Conservation (phyloP, 495 filamentous ascomycete genomes). For the Cercophora sp. region DNA sequence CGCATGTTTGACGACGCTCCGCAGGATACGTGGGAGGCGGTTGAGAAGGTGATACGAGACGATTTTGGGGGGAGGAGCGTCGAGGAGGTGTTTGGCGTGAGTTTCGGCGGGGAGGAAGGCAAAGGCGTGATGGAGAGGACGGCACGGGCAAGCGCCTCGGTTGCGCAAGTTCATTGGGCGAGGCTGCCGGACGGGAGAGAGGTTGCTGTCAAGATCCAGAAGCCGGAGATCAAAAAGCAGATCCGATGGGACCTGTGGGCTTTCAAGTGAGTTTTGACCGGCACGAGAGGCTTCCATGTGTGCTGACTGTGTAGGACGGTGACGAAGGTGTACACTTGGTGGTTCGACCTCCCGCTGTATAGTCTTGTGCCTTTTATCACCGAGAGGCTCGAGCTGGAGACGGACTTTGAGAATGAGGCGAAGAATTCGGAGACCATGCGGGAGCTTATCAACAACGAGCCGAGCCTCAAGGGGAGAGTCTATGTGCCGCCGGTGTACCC, state of each 20-base stretch:
- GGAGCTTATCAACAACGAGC: constrained; percentile 68
- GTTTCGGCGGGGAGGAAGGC: constrained; percentile 60
- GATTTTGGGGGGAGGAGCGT: constrained; percentile 77
- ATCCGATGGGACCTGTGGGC: constrained; percentile 92
- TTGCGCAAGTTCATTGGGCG: constrained; percentile 97
- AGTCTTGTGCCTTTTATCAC: constrained; percentile 83
- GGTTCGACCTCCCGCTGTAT: constrained; percentile 87
- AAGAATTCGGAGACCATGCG: constrained; percentile 83
- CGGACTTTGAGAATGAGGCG: constrained; percentile 90
- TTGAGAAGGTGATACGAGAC: constrained; percentile 79
- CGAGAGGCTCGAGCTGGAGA: constrained; percentile 83
- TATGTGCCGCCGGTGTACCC: constrained; percentile 84
- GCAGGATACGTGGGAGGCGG: constrained; percentile 86
- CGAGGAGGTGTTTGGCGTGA: constrained; percentile 87
- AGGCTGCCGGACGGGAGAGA: constrained; percentile 76
- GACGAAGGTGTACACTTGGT: constrained; percentile 66
- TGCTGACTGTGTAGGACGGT: constrained; percentile 72
- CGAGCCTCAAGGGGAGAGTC: constrained; percentile 70
- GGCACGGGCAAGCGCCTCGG: constrained; percentile 83
- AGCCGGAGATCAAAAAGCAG: constrained; percentile 85
- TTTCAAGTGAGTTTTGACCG: constrained; percentile 71
- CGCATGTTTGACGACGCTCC: constrained; percentile 98
- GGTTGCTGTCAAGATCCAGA: constrained; percentile 95
- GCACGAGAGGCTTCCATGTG: too few species aligned
- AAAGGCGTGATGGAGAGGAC: constrained; percentile 83